phyloP scores from a whole-genome alignment of 179 eudicot species.

The Nepenthes alata region DNA sequence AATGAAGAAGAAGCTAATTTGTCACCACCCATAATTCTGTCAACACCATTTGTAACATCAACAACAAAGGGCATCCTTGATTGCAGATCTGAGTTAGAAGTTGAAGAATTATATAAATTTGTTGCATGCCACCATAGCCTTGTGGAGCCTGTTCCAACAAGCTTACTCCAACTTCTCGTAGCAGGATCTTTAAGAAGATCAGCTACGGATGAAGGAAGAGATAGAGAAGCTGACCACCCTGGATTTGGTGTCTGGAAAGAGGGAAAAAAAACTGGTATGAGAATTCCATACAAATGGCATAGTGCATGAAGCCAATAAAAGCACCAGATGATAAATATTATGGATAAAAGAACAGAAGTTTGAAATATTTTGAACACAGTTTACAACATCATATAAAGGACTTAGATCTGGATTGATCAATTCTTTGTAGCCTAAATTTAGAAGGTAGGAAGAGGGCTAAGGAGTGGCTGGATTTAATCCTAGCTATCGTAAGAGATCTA shows the following conservation, averaged over 20 bases:
- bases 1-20: constrained; percentile 17
- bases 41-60: constrained; percentile 20
- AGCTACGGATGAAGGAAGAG: constrained; percentile 2
- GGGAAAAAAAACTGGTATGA: neutral
- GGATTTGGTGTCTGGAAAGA: constrained; percentile 12
- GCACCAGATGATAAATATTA: neutral
- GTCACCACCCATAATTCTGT: constrained; percentile 18
- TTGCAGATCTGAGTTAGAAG: constrained; percentile 6
- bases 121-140: constrained; percentile 7
- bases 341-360: too few species aligned
- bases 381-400: too few species aligned
- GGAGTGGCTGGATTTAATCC: too few species aligned
- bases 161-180: constrained; percentile 9
- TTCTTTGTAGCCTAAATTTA: too few species aligned
- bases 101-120: neutral
- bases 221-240: constrained; percentile 1
- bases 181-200: constrained; percentile 7
- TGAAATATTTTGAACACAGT: too few species aligned
- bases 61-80: constrained; percentile 23
- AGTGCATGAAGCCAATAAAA: neutral
- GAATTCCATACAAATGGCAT: neutral
- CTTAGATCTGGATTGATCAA: too few species aligned
- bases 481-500: too few species aligned
- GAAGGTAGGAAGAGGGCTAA: too few species aligned
- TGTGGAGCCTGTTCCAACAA: constrained; percentile 6